phyloP scores from a whole-genome alignment of 148 eudicot species.

The Camellia lanceoleosa region DNA sequence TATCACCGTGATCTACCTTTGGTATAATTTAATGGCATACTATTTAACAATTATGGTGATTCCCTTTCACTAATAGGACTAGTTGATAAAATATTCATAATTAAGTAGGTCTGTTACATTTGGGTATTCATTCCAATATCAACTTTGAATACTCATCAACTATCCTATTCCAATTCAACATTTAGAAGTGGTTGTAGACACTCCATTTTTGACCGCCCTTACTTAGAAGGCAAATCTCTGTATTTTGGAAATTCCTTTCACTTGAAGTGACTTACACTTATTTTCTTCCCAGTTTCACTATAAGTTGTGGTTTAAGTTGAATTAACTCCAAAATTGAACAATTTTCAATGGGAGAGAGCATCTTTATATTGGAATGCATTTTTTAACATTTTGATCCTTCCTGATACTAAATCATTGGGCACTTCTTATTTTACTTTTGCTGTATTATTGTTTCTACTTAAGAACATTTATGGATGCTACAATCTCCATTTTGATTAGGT shows the following conservation, averaged over 20 bases:
- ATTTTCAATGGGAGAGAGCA: neutral
- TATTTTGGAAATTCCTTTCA: neutral
- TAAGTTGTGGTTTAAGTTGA: neutral
- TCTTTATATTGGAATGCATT: neutral
- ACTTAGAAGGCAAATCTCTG: neutral
- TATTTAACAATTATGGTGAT: too few relatives aligned
- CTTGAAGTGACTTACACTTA: neutral
- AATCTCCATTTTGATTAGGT: slow-evolving; percentile 44
- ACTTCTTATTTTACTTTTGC: slow-evolving; percentile 4
- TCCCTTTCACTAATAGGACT: too few relatives aligned
- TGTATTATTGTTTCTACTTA: neutral
- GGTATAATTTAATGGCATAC: too few relatives aligned
- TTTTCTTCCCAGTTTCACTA: neutral
- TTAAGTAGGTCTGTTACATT: too few relatives aligned
- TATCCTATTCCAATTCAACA: too few relatives aligned
- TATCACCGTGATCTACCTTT: too few relatives aligned
- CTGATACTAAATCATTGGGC: neutral
- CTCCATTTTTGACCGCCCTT: too few relatives aligned
- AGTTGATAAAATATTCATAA: too few relatives aligned
- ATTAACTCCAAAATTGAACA: neutral
- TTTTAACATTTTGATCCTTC: too few relatives aligned
- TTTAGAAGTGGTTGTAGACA: too few relatives aligned
- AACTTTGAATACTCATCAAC: too few relatives aligned
- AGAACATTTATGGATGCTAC: neutral
- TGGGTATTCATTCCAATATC: too few relatives aligned